Evolutionary conservation across 305 asterid genomes (phyloP).

Genomic region (Rubia tinctorum): DNA sequence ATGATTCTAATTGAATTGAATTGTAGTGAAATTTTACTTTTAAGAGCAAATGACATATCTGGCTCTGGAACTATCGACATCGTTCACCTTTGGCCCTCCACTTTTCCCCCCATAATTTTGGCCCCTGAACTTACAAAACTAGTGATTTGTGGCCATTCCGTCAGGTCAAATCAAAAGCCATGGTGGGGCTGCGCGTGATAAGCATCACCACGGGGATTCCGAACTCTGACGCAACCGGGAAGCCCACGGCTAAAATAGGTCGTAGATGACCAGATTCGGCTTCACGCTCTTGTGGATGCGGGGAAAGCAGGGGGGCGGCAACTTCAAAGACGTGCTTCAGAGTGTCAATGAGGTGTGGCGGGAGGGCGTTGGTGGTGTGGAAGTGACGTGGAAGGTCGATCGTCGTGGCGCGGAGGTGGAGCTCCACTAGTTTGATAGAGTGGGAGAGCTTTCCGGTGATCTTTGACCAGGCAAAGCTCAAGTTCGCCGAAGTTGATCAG

Average conservation of each 20-base stretch:
- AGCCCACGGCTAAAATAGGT: not conserved
- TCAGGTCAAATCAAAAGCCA: too few species aligned
- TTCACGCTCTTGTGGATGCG: not conserved
- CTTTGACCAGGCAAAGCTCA: not conserved
- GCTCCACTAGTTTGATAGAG: not conserved
- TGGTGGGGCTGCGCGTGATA: not conserved
- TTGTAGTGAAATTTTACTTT: too few species aligned
- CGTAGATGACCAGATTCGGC: not conserved
- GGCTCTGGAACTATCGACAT: too few species aligned
- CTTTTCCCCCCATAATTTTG: too few species aligned
- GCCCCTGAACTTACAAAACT: too few species aligned
- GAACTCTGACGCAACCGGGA: not conserved
- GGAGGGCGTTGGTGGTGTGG: constrained; percentile 1
- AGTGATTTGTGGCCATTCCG: too few species aligned
- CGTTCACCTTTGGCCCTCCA: too few species aligned
- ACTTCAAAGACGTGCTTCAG: not conserved
- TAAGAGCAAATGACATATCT: too few species aligned
- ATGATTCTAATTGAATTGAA: too few species aligned
- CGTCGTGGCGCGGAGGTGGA: not conserved
- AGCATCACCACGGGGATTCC: not conserved
- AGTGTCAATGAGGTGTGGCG: not conserved
- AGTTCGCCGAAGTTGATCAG: not conserved
- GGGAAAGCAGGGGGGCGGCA: not conserved
- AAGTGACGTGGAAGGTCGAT: not conserved
- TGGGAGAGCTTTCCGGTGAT: not conserved